Conservation (phyloP, 441 rosid genomes). For the California macrophylla region DNA sequence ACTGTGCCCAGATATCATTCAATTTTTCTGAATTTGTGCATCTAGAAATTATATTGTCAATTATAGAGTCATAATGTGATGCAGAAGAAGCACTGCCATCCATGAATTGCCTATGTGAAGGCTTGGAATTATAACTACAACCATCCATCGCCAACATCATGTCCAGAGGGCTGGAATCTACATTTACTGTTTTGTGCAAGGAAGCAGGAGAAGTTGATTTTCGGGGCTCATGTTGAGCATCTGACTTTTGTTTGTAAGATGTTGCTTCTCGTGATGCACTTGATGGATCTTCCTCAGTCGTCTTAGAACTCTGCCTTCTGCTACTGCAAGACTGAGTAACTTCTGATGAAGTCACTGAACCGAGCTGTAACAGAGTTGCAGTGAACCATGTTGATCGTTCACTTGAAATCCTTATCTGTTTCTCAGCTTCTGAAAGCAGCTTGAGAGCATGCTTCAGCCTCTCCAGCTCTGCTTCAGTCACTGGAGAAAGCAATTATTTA, state of each 20-base stretch:
- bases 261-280: constrained; percentile 56
- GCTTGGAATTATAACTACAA: constrained; percentile 34
- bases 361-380: constrained; percentile 85
- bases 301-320: constrained; percentile 70
- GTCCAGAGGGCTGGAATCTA: constrained; percentile 25
- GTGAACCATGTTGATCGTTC: constrained; percentile 98
- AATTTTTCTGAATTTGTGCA: constrained; percentile 53
- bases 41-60: constrained; percentile 37
- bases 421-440: constrained; percentile 96
- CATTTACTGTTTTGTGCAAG: constrained; percentile 36
- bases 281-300: constrained; percentile 72
- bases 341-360: constrained; percentile 74
- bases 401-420: constrained; percentile 72
- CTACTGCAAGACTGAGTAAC: constrained; percentile 67
- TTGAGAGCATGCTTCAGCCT: constrained; percentile 82
- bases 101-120: constrained; percentile 28
- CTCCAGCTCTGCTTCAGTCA: constrained; percentile 73
- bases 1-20: constrained; percentile 59
- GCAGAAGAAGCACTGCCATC: constrained; percentile 31
- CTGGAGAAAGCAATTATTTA: constrained; percentile 29
- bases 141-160: constrained; percentile 18
- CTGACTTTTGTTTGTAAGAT: constrained; percentile 45
- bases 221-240: constrained; percentile 34
- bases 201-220: constrained; percentile 55
- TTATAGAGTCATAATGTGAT: constrained; percentile 33